Conservation (phyloP, 1,284 basidiomycete genomes). For the Mrakiaceae sp. region DNA sequence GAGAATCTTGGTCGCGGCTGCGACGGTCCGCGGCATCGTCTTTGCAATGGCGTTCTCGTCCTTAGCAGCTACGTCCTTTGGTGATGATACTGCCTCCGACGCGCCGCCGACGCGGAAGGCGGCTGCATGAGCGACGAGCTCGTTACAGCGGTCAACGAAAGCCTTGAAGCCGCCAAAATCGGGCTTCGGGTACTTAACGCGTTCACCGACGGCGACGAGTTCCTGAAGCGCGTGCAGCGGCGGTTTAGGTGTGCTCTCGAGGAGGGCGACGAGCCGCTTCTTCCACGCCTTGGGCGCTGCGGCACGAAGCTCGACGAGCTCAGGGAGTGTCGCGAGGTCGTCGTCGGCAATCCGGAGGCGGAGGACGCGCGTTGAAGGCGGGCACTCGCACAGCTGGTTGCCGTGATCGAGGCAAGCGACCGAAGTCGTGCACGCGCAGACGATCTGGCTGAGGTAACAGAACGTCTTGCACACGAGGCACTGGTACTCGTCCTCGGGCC, state of each 20-base stretch:
- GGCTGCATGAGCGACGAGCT: slow-evolving; percentile 61
- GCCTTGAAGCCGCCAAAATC: slow-evolving; percentile 53
- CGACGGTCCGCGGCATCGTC: slow-evolving; percentile 20
- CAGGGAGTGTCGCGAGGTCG: slow-evolving; percentile 43
- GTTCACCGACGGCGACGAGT: slow-evolving; percentile 49
- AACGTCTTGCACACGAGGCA: slow-evolving; percentile 88
- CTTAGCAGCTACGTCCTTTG: slow-evolving; percentile 18
- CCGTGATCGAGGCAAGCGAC: slow-evolving; percentile 82
- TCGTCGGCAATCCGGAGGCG: slow-evolving; percentile 73
- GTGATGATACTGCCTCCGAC: neutral
- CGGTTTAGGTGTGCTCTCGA: slow-evolving; percentile 57
- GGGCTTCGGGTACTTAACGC: neutral
- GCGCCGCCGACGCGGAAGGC: slow-evolving; percentile 5
- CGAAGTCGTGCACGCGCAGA: slow-evolving; percentile 58
- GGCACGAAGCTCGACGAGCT: neutral
- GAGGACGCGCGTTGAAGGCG: slow-evolving; percentile 47
- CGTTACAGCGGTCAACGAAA: slow-evolving; percentile 66
- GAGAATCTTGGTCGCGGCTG: slow-evolving; percentile 25
- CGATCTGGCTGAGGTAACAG: slow-evolving; percentile 89
- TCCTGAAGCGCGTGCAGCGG: slow-evolving; percentile 61
- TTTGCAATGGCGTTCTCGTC: slow-evolving; percentile 23
- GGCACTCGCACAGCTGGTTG: slow-evolving; percentile 61
- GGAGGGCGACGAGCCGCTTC: slow-evolving; percentile 62
- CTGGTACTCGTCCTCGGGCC: slow-evolving; percentile 81
- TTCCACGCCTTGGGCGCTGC: slow-evolving; percentile 20